Conservation (phyloP, 2,329 filamentous ascomycete genomes). For the Aspergillus sp. region DNA sequence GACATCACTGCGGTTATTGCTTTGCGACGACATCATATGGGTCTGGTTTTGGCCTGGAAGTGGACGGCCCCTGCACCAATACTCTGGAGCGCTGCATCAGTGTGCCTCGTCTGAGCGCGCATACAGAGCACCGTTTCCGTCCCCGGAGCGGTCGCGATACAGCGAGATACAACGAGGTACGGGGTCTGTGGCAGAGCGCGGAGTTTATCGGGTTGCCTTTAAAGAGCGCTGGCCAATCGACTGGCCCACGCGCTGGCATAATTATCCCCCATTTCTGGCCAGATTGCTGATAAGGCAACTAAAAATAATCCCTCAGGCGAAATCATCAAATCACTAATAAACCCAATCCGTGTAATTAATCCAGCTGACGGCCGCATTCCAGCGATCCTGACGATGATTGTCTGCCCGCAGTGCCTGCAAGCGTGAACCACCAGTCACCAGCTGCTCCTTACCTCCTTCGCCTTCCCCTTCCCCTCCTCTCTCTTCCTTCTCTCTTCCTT, state of each 20-base stretch:
- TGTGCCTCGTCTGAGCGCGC: too few relatives aligned
- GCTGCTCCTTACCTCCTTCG: conserved; percentile 2
- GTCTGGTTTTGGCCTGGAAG: neutral
- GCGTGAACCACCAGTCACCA: too few relatives aligned
- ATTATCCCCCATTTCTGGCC: neutral
- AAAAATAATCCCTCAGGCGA: conserved; percentile 10
- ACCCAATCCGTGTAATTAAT: neutral
- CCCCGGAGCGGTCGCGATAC: neutral
- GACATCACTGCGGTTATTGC: neutral
- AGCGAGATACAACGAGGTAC: neutral
- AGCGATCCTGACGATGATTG: conserved; percentile 14
- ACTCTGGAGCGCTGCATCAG: neutral
- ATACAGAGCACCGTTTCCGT: neutral
- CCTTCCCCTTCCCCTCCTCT: conserved; percentile 3
- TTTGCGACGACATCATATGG: neutral
- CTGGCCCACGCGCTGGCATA: conserved; percentile 16
- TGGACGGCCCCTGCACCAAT: neutral
- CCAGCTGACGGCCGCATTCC: conserved; percentile 10
- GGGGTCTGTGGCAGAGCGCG: too few relatives aligned
- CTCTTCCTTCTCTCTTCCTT: conserved; percentile 5
- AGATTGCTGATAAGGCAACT: conserved; percentile 1
- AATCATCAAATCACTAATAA: conserved; percentile 3
- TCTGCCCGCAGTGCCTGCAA: conserved; percentile 9
- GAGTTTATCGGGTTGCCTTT: conserved; percentile 8
- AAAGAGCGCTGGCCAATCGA: conserved; percentile 17